These are phyloP conservation scores for Bidens hawaiensis DNA, from an alignment of 140 eudicot species.

Conservation along the genomic window DNA sequence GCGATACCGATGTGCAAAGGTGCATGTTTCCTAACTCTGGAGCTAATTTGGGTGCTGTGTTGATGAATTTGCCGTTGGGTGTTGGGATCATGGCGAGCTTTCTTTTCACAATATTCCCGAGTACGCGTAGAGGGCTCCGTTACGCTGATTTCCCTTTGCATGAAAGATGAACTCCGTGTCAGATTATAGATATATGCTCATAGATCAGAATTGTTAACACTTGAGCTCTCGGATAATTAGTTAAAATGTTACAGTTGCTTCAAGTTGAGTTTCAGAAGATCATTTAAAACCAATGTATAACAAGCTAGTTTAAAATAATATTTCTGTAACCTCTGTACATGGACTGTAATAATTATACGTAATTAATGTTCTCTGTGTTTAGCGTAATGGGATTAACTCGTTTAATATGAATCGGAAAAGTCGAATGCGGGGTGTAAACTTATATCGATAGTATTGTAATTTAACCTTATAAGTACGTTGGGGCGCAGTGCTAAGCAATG, in stretches of 20 bases:
- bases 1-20: conserved; percentile 37
- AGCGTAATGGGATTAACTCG: too few species aligned
- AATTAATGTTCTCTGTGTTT: too few species aligned
- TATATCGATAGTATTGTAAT: too few species aligned
- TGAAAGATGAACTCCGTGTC: neutral
- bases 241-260: neutral
- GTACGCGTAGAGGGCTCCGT: conserved; percentile 53
- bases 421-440: too few species aligned
- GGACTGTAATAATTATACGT: too few species aligned
- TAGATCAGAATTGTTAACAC: neutral
- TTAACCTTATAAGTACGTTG: too few species aligned
- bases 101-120: conserved; percentile 46
- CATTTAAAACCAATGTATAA: neutral
- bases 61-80: conserved; percentile 53
- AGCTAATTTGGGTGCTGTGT: conserved; percentile 21
- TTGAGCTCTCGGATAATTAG: too few species aligned
- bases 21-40: conserved; percentile 34
- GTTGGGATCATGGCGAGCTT: conserved; percentile 54
- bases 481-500: too few species aligned
- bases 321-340: too few species aligned
- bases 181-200: neutral
- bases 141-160: neutral
- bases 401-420: too few species aligned
- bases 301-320: too few species aligned
- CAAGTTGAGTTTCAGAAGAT: neutral